Evolutionary conservation across 2,329 filamentous ascomycete species (phyloP).

Genomic region (Sphaerulina vaccinii): DNA sequence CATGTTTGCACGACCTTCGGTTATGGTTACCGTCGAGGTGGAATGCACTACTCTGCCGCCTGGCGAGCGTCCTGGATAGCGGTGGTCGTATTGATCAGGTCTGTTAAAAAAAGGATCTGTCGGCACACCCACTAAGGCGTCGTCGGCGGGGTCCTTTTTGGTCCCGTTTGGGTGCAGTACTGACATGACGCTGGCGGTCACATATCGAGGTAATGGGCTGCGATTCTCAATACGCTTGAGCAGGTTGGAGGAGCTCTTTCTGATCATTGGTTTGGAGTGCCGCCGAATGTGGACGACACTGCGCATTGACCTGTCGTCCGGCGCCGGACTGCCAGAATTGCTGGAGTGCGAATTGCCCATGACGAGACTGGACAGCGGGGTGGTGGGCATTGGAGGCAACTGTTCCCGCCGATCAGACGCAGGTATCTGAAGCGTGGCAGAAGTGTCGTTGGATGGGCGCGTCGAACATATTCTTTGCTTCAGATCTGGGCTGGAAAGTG

Average conservation of each 20-base stretch:
- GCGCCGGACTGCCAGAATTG: conserved; percentile 17
- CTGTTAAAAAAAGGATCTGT: conserved; percentile 25
- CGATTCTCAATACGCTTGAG: conserved; percentile 34
- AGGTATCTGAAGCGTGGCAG: conserved; percentile 25
- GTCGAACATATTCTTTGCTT: conserved; percentile 29
- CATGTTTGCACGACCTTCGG: conserved; percentile 21
- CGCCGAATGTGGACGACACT: conserved; percentile 27
- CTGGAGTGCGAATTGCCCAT: conserved; percentile 36
- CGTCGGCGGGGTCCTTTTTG: conserved; percentile 22
- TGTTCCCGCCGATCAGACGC: conserved; percentile 23
- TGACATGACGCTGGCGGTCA: conserved; percentile 29
- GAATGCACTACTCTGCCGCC: conserved; percentile 23
- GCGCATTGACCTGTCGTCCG: conserved; percentile 28
- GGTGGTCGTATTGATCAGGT: conserved; percentile 17
- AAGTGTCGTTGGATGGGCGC: conserved; percentile 12
- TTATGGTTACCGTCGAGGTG: conserved; percentile 29
- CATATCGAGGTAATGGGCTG: conserved; percentile 27
- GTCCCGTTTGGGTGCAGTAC: conserved; percentile 21
- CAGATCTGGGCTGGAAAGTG: conserved; percentile 25
- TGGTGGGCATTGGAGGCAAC: conserved; percentile 24
- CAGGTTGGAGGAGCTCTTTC: conserved; percentile 35
- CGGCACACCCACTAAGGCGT: conserved; percentile 13
- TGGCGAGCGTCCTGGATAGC: conserved; percentile 16
- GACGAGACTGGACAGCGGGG: conserved; percentile 14
- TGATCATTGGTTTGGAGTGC: conserved; percentile 25